Evolutionary conservation across 306 rosid genomes (phyloP), one percentile per base, ranked within the genome.

Genomic region (Prosopis cineraria): DNA sequence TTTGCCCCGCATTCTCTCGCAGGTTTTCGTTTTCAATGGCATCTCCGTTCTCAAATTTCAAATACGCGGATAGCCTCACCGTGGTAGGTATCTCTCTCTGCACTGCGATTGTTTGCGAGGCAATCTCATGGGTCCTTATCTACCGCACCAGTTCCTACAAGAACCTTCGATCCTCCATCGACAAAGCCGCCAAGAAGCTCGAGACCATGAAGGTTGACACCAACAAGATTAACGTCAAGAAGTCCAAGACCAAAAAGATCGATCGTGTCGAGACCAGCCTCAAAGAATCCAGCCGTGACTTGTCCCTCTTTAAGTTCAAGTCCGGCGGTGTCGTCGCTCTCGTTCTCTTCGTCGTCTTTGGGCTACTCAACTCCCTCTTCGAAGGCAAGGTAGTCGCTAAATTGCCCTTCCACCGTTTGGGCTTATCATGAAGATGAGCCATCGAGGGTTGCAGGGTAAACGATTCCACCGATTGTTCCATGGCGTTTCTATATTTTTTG

Each of bases 251-350:
- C 85, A 95, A 95, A 84, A 95, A 95, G 90, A 95, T 95, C 72
- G 99, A 95, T 43, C 99, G 98, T 56, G 98, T 95, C 25, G 99
- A 95, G 90, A 91, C 96, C 65, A 95, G 91, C 79, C 96, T 95
- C 72, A 95, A 95, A 84, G 99, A 93, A 59, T 93, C 99, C 0
- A 96, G 94, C 80, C 97, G 97, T 40, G 98, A 96, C 65, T 81
- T 96, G 79, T 93, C 98, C 16, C 91, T 96, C 75, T 96, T 93
- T 91, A 96, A 96, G 88, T 91, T 96, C 83, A 96, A 96, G 82
- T 96, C 97, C 11, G 98, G 99, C 39, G 99, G 97, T 67, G 98
- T 96, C 16, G 99, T 96, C 13, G 99, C 99, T 1, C 75, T 96
- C n/a, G 99, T 96, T 43, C 98, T 96, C 75, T 96, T 96, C 73